These are phyloP conservation scores for Adansonia madagascariensis DNA, from an alignment of 441 rosid genomes.

Conservation along the genomic window DNA sequence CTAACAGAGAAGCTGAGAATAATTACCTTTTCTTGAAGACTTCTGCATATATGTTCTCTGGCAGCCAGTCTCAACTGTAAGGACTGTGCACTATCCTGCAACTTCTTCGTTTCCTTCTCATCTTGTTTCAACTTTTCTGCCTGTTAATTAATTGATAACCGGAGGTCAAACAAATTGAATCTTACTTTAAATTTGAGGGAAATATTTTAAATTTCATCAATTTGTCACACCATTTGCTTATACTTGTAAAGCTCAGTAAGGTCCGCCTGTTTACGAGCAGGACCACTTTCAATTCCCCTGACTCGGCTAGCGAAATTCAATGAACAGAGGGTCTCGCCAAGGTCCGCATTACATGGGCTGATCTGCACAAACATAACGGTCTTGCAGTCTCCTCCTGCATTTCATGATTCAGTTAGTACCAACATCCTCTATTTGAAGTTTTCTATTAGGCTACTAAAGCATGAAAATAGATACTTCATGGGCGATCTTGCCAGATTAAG, in stretches of 20 bases:
- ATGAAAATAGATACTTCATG: not conserved
- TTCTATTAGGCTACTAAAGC: not conserved
- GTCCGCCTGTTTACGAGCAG: conserved; percentile 84
- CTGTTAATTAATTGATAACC: conserved; percentile 42
- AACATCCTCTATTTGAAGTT: not conserved
- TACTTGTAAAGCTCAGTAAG: conserved; percentile 69
- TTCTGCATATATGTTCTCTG: conserved; percentile 68
- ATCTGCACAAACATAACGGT: conserved; percentile 96
- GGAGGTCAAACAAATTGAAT: conserved; percentile 14
- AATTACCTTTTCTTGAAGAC: conserved; percentile 82
- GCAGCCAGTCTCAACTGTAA: conserved; percentile 79
- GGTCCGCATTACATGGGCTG: conserved; percentile 74
- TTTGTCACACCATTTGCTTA: conserved; percentile 73
- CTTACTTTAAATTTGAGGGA: not conserved
- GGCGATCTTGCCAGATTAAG: conserved; percentile 7
- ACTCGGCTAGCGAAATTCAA: conserved; percentile 86
- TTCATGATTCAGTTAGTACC: conserved; percentile 19
- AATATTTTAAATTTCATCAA: not conserved
- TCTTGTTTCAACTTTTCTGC: conserved; percentile 87
- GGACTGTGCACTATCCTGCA: conserved; percentile 76
- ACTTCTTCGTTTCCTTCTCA: conserved; percentile 81
- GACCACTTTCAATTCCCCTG: conserved; percentile 87
- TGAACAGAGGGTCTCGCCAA: conserved; percentile 88
- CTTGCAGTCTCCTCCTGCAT: conserved; percentile 90
- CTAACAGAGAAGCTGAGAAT: not conserved